Evolutionary conservation across 495 filamentous ascomycete genomes (phyloP), one percentile per base, ranked within the genome.

Genomic region (Chaetomidium leptoderma): DNA sequence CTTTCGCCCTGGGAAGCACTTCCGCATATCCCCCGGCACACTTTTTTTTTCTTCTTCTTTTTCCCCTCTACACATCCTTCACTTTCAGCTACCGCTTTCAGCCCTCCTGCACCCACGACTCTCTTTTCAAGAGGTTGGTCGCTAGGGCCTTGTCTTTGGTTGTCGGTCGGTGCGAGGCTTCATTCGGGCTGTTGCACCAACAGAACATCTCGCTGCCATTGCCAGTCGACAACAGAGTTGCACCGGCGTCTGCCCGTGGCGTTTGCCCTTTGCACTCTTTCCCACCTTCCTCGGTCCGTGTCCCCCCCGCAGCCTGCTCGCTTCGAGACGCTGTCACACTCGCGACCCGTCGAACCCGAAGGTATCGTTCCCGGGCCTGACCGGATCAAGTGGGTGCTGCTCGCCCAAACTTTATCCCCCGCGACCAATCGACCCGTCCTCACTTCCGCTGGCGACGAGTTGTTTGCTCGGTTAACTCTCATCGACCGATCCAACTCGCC

Each of bases 1-100:
- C 56, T 63, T 51, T 59, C 57, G 58, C 59, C 60, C 59, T 65
- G 62, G 45, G 59, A 64, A 62, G 44, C 61, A 62, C 49, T 53
- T 54, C 53, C 29, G 40, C 55, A 29, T 47, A 48, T 57, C 57
- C 60, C 49, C 58, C 55, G n/a, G 45, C 55, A 55, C 59, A 57
- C 50, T 54, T 67, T 66, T 66, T 67, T 55, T 59, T 55, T 42
- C 36, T 56, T 42, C 36, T 17, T 46, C 43, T 27, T 49, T 54
- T 50, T 29, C 40, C 27, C 42, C 44, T 39, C 44, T 13, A 42
- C 47, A 56, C 58, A 51, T 47, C 49, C 65, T 48, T 62, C 55
- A 52, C 35, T 53, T 40, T 26, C 37, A 57, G 24, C 57, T 37
- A 23, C 48, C 32, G 40, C 48, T 40, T 51, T 51, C 46, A 43